Evolutionary conservation across 345 rosid species (phyloP), one percentile per base, ranked within the genome.

Genomic region (Salix dunnii): DNA sequence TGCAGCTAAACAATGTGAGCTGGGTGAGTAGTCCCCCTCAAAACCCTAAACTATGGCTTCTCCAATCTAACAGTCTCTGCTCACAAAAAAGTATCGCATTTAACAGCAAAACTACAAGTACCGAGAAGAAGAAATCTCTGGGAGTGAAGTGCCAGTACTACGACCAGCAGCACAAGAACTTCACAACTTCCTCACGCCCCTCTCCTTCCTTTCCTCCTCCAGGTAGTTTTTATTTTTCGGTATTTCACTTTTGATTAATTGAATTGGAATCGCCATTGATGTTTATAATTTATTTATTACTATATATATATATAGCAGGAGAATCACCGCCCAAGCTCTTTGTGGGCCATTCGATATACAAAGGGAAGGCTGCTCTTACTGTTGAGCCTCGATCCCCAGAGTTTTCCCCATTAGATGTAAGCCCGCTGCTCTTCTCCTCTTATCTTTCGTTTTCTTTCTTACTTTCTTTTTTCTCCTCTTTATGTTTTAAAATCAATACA

Each of bases 281-380:
- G 62, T 58, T 6, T 40, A 42, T 40, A 40, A 40, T 63, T 35
- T 65, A 21, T 38, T 61, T 36, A 10, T 82, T 33, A 1, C 33
- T 6, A 36, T 1, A 36, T 0, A 40, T 9, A 42, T 2, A 42
- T 11, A 40, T 55, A 86, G 92, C 69, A 40, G 90, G 84, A 82
- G 91, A 84, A 17, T 77, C 76, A 75, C 84, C 89, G 25, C 64
- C 93, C 35, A 83, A 84, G 85, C 84, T 87, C 76, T 94, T 79
- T 43, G 96, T 92, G 76, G 90, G 96, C 1, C 92, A 95, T 82
- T 90, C 96, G 23, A 90, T 95, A 70, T 95, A 93, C 85, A 96
- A 93, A 87, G 99, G 99, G 77, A 96, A 93, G 85, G 97, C 96
- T 64, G 99, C 93, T 58, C 90, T 96, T 68, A 88, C 94, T 0